Evolutionary conservation across 306 rosid genomes (phyloP).

Genomic region (Rosa chinensis): DNA sequence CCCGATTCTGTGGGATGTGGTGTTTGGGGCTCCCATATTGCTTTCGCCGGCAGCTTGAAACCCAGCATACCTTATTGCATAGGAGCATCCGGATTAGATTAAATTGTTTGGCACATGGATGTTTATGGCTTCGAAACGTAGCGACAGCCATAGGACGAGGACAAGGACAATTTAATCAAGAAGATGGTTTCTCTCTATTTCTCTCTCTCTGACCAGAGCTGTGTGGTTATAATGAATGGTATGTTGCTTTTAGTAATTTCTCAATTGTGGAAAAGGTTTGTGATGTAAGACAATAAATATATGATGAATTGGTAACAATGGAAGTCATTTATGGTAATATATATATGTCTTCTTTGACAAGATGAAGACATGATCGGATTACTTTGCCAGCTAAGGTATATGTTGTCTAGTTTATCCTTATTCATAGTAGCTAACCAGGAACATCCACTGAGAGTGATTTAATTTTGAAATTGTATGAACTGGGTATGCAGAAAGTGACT

Average conservation of each 20-base stretch:
- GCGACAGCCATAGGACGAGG: no score
- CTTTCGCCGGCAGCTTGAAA: no score
- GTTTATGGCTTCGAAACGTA: no score
- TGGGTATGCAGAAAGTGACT: not conserved
- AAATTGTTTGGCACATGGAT: no score
- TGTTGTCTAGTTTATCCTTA: not conserved
- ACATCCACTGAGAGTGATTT: not conserved
- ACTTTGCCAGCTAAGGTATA: not conserved
- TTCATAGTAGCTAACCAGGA: not conserved
- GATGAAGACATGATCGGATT: not conserved
- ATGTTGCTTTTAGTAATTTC: not conserved
- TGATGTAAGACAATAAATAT: not conserved
- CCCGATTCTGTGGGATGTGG: no score
- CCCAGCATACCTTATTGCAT: no score
- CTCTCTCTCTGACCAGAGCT: no score
- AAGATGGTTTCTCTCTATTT: no score
- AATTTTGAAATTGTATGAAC: not conserved
- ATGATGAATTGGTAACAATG: not conserved
- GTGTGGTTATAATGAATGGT: not conserved
- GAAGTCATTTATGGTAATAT: not conserved
- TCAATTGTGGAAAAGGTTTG: not conserved
- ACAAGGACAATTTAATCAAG: no score
- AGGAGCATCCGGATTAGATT: no score
- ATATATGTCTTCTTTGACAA: not conserved
- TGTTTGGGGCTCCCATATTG: no score